phyloP scores from a whole-genome alignment of 495 filamentous ascomycete genomes.

The Usnea hakonensis region DNA sequence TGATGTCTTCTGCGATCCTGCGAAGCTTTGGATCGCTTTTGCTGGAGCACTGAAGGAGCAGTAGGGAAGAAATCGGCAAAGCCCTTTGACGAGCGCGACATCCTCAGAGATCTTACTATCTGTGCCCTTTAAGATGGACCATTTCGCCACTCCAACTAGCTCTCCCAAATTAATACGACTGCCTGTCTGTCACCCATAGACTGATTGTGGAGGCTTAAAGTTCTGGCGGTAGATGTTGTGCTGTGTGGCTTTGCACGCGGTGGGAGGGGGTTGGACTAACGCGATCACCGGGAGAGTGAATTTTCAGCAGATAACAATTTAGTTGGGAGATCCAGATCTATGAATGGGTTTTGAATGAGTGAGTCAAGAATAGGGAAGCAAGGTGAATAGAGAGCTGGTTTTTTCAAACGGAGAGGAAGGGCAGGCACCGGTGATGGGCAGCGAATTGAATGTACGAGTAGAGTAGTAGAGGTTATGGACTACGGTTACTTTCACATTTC shows the following conservation, averaged over 20 bases:
- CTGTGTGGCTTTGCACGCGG: constrained; percentile 12
- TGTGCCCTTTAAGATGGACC: constrained; percentile 16
- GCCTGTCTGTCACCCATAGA: neutral
- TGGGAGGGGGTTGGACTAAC: constrained; percentile 15
- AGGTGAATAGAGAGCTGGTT: neutral
- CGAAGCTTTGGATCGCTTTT: constrained; percentile 42
- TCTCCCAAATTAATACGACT: neutral
- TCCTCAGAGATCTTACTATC: constrained; percentile 31
- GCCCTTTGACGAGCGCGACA: constrained; percentile 76
- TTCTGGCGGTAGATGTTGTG: constrained; percentile 3
- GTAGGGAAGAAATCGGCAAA: constrained; percentile 88
- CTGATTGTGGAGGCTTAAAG: neutral
- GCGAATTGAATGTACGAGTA: neutral
- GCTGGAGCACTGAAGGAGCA: constrained; percentile 62
- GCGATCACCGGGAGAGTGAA: constrained; percentile 7
- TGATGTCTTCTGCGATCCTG: constrained; percentile 37
- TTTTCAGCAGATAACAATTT: neutral
- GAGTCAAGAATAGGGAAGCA: neutral
- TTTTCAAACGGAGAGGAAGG: neutral
- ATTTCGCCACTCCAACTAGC: constrained; percentile 13
- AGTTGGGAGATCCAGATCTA: neutral
- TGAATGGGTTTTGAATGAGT: neutral
- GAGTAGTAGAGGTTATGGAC: constrained; percentile 1
- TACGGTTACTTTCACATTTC: constrained; percentile 2
- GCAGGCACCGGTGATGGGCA: neutral